Percentiles rank a stretch among this genome's conserved stretches.
phyloP scores from a whole-genome alignment of 805 yeast species.

The Lipomyces chichibuensis region DNA sequence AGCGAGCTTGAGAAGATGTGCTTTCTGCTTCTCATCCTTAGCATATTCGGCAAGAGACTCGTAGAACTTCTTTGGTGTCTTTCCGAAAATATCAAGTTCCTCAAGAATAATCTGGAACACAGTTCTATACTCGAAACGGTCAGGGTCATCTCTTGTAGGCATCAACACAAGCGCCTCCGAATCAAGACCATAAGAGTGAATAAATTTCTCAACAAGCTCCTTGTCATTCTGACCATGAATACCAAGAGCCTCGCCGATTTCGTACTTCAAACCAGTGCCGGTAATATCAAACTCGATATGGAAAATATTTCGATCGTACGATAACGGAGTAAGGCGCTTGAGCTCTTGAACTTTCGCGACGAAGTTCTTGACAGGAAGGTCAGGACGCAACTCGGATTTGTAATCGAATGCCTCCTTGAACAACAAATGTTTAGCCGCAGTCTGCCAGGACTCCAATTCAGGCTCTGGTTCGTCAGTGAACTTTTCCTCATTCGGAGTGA shows the following conservation, averaged over 20 bases:
- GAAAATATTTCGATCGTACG: conserved; percentile 93
- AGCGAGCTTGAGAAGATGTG: conserved; percentile 62
- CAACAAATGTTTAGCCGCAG: conserved; percentile 68
- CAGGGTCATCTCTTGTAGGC: conserved; percentile 65
- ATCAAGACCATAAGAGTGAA: conserved; percentile 69
- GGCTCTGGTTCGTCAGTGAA: conserved; percentile 47
- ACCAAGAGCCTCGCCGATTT: conserved; percentile 96
- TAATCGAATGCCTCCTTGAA: conserved; percentile 79
- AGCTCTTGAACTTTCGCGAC: conserved; percentile 89
- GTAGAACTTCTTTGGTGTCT: conserved; percentile 93
- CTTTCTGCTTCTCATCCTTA: conserved; percentile 66
- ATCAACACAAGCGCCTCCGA: conserved; percentile 70
- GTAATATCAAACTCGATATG: conserved; percentile 91
- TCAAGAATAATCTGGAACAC: conserved; percentile 79
- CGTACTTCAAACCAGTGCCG: conserved; percentile 88
- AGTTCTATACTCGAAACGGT: conserved; percentile 70
- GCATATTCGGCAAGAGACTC: conserved; percentile 79
- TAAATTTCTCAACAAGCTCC: conserved; percentile 66
- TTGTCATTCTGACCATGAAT: conserved; percentile 84
- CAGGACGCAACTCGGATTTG: conserved; percentile 75
- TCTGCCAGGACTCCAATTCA: conserved; percentile 51
- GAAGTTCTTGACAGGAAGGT: conserved; percentile 79
- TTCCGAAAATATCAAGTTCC: conserved; percentile 85
- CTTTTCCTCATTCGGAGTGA: conserved; percentile 62
- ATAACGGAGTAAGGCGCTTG: conserved; percentile 84